Evolutionary conservation across 2,329 filamentous ascomycete species (phyloP), one percentile per base, ranked within the genome.

Genomic region (Beauveria scarabaeidicola): DNA sequence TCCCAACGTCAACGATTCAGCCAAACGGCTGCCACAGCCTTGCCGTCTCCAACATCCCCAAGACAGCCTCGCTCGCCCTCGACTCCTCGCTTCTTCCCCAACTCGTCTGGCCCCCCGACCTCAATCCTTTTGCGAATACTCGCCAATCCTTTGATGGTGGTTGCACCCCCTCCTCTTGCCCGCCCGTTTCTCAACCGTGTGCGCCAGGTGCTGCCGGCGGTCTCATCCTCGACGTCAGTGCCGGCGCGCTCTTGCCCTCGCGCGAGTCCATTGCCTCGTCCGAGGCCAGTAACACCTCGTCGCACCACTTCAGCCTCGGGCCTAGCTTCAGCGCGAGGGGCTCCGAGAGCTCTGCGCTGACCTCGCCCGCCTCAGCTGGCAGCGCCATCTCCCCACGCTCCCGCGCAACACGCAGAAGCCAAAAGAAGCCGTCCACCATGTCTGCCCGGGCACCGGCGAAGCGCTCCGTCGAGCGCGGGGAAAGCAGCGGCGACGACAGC

Each of bases 401-500:
- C 36, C 5, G 43, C 55, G 51, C 48, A 15, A 48, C 48, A 29
- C 29, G 41, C 21, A 25, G 32, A 13, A 50, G 50, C 43, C 50
- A 40, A 8, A 48, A 48, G 32, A 15, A 3, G 19, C 21, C 36
- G 15, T 23, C 52, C 19, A n/a, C 36, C 52, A 61, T 61, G 60
- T 43, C 60, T 46, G 60, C 50, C 27, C 53, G 48, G 17, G 25
- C 48, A 13, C 27, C 57, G 7, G 19, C 40, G 19, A 79, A 80
- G 69, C 75, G 78, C 64, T 70, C 75, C 64, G 72, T 72, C 64
- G 75, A 77, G 58, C 70, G 70, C 65, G 66, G 68, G 62, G 72
- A 74, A 60, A 63, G 68, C 61, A 66, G 66, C 41, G 58, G 66
- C 60, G 65, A 65, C 63, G 75, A 79, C 61, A 72, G 67, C 56